Evolutionary conservation across 495 filamentous ascomycete genomes (phyloP).

Genomic region (Xylaria curta): DNA sequence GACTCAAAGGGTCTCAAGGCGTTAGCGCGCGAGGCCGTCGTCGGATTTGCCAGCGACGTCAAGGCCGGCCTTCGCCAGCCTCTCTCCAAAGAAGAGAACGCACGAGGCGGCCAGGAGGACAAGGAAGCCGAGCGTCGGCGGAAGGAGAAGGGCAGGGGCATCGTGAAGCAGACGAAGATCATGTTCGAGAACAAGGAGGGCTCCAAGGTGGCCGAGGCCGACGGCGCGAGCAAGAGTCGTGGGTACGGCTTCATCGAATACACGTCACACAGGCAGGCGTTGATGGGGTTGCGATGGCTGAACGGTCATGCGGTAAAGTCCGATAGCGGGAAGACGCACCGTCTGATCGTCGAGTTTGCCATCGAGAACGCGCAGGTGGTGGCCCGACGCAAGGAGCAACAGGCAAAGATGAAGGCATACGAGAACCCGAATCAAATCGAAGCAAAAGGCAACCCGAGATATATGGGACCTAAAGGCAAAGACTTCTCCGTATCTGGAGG

Average conservation of each 20-base stretch:
- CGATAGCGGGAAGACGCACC: slow-evolving; percentile 55
- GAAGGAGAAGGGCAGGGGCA: slow-evolving; percentile 83
- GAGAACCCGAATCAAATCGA: not conserved
- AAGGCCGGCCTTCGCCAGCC: slow-evolving; percentile 72
- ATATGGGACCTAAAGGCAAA: slow-evolving; percentile 30
- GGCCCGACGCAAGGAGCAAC: slow-evolving; percentile 71
- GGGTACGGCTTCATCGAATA: slow-evolving; percentile 99
- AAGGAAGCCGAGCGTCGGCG: slow-evolving; percentile 75
- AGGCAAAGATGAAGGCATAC: slow-evolving; percentile 61
- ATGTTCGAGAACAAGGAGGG: slow-evolving; percentile 87
- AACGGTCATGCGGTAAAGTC: slow-evolving; percentile 78
- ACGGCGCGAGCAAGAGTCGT: slow-evolving; percentile 76
- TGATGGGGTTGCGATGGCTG: slow-evolving; percentile 94
- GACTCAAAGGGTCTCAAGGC: slow-evolving; percentile 90
- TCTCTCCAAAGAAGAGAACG: slow-evolving; percentile 85
- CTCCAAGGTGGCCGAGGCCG: slow-evolving; percentile 72
- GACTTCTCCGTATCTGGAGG: slow-evolving; percentile 42
- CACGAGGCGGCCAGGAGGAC: slow-evolving; percentile 80
- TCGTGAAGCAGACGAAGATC: slow-evolving; percentile 95
- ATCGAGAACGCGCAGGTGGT: slow-evolving; percentile 98
- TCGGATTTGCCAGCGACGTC: slow-evolving; percentile 91
- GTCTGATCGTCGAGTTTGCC: slow-evolving; percentile 94
- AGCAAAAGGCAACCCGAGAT: not conserved
- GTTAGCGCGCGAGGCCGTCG: slow-evolving; percentile 85
- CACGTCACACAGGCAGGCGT: slow-evolving; percentile 86